These are phyloP conservation scores for Heliamphora pulchella DNA, from an alignment of 179 eudicot genomes.

Conservation along the genomic window DNA sequence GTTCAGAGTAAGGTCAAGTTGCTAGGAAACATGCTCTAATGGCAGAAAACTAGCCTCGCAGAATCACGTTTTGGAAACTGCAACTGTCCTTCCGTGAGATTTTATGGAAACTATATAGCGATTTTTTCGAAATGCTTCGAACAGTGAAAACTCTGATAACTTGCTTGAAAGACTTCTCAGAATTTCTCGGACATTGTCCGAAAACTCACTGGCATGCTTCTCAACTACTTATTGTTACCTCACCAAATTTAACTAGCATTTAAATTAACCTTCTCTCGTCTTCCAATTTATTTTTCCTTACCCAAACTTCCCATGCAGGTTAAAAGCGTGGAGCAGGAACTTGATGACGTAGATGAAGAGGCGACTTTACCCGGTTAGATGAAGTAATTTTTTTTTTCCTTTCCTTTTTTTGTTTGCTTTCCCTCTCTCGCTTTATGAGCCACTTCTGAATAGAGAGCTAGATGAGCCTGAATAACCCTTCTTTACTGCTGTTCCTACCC, in stretches of 20 bases:
- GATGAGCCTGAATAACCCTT: background rate
- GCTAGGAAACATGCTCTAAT: no score
- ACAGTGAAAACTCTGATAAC: no score
- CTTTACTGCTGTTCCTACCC: background rate
- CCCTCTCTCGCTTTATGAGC: background rate
- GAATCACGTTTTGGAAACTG: background rate
- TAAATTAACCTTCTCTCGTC: background rate
- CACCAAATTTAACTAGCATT: no score
- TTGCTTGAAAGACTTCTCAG: no score
- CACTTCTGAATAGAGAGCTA: background rate
- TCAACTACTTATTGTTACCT: no score
- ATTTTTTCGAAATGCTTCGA: no score
- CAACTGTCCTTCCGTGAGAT: no score
- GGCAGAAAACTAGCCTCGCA: no score
- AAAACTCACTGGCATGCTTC: no score
- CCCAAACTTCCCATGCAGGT: background rate
- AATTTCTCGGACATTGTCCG: no score
- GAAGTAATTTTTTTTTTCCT: background rate
- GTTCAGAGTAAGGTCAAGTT: no score
- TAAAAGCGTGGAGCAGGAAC: constrained; percentile 27
- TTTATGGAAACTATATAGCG: no score
- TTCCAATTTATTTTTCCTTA: background rate
- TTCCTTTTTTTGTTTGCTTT: background rate
- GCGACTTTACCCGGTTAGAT: constrained; percentile 14
- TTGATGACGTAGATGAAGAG: constrained; percentile 24